Evolutionary conservation across 495 filamentous ascomycete genomes (phyloP).

Genomic region (Aspergillus homomorphus): DNA sequence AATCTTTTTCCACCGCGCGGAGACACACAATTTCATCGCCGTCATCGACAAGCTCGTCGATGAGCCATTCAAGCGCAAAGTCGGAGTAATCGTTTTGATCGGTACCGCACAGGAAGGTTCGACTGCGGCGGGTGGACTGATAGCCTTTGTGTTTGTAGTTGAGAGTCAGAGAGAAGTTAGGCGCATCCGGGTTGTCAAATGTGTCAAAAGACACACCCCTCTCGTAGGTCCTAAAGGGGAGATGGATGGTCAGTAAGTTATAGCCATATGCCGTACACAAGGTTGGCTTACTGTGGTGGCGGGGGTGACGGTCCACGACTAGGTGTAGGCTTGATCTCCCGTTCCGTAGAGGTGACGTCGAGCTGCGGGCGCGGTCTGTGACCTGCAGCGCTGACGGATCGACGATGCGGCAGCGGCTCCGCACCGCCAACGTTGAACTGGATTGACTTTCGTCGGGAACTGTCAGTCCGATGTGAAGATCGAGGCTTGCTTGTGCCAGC

Average conservation of each 20-base stretch:
- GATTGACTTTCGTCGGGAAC: constrained; percentile 39
- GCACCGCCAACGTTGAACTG: constrained; percentile 39
- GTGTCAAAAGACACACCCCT: constrained; percentile 87
- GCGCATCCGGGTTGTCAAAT: constrained; percentile 79
- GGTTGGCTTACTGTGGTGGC: constrained; percentile 34
- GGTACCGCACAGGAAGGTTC: constrained; percentile 90
- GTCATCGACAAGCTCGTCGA: constrained; percentile 93
- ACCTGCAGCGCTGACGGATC: constrained; percentile 28
- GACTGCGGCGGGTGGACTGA: constrained; percentile 74
- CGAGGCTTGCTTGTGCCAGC: constrained; percentile 19
- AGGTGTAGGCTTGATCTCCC: constrained; percentile 23
- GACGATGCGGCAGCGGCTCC: constrained; percentile 31
- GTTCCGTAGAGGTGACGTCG: constrained; percentile 25
- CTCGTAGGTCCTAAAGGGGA: constrained; percentile 52
- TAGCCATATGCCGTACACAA: background rate
- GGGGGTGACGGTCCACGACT: constrained; percentile 37
- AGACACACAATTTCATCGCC: constrained; percentile 96
- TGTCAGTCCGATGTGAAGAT: constrained; percentile 14
- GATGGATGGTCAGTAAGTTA: background rate
- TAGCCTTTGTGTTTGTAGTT: constrained; percentile 90
- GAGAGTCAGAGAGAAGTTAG: constrained; percentile 76
- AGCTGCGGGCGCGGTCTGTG: constrained; percentile 25
- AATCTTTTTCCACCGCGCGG: constrained; percentile 82
- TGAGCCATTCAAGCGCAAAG: constrained; percentile 88
- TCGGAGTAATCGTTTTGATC: constrained; percentile 96